Conservation (phyloP, 176 grass and related monocot genomes). For the maize (Zea mays) region Zm-B73-REFERENCE-NAM-5.0 NC_050097.1:193167501-193168000, state of each 20-base stretch:
- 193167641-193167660: constrained; percentile 36
- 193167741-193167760: constrained; percentile 73
- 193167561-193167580: constrained; percentile 64
- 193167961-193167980: no score
- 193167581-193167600: constrained; percentile 87
- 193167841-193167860: no score
- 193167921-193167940: no score
- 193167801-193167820: constrained; percentile 70
- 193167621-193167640: constrained; percentile 78
- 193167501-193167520: constrained; percentile 12
- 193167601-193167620: constrained; percentile 99
- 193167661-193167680: constrained; percentile 25
- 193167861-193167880: no score
- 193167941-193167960: no score
- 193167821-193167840: constrained; percentile 95
- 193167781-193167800: constrained; percentile 50
- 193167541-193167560: constrained; percentile 74
- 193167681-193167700: constrained; percentile 22
- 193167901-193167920: no score
- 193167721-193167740: constrained; percentile 80
- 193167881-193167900: no score
- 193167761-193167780: constrained; percentile 81
- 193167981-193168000: no score
- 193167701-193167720: constrained; percentile 94
- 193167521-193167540: constrained; percentile 96